Evolutionary conservation across 805 yeast species (phyloP), one percentile per base, ranked within the genome.

Genomic region (Metschnikowia sp.): DNA sequence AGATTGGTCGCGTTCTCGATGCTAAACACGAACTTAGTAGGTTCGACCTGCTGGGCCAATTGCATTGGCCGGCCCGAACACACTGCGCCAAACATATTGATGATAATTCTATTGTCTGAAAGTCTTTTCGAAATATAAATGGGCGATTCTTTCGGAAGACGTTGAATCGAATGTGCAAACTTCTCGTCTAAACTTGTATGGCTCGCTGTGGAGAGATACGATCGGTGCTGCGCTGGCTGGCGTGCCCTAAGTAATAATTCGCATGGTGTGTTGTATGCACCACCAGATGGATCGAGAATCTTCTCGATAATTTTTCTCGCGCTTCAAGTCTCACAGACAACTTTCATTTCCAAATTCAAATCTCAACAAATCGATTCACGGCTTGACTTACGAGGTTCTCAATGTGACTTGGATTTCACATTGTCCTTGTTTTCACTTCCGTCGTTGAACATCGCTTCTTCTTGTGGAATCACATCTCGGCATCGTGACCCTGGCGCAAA

Each of bases 11-110:
- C 87, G 55, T 82, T 80, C 44, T 77, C 76, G 28, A 87, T 79
- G 32, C 69, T 75, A 40, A 86, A 74, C 3, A 85, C 84, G 59
- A 80, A 88, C 57, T 87, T 86, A 49, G 78, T 75, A 8, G 76
- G 70, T 34, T 84, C 92, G 6, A 89, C 81, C 56, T 86, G 95
- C 47, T 75, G 74, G 0, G 87, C 86, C 48, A 72, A 49, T 48
- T 69, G 72, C 34, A 72, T 56, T 36, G 87, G 86, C 51, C 89
- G 72, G 29, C 91, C 90, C 5, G 89, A 83, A 63, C 89, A 83
- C 40, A 84, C 80, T 19, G 85, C 83, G 13, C 89, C 92, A 67
- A 85, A 85, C 89, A 85, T 84, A 8, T 22, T 22, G 26, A 5
- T 7, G 26, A 22, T 22, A 22, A 3, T 7, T 4, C 5, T 22